Conservation (phyloP, 2,329 filamentous ascomycete genomes). For the Ustulina deusta region DNA sequence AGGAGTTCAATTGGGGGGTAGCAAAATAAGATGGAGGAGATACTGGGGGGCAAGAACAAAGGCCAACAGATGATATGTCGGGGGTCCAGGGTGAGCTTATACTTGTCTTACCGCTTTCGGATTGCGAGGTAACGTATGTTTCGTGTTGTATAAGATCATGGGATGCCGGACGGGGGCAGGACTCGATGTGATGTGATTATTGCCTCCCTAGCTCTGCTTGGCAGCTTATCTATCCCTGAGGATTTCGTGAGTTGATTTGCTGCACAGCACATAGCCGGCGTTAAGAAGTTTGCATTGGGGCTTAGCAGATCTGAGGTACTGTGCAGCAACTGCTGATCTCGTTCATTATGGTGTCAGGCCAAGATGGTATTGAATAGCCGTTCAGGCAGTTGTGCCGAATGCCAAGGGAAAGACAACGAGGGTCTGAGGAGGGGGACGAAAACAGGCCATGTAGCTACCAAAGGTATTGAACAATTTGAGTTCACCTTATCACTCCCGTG, state of each 20-base stretch:
- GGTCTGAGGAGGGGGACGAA: neutral
- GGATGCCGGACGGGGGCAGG: neutral
- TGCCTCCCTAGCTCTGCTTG: conserved; percentile 8
- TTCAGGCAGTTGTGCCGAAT: conserved; percentile 10
- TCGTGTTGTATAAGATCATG: conserved; percentile 25
- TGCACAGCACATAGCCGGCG: neutral
- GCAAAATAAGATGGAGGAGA: neutral
- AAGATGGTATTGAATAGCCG: conserved; percentile 5
- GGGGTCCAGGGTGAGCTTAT: conserved; percentile 16
- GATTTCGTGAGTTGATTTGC: conserved; percentile 6
- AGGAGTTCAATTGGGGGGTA: neutral
- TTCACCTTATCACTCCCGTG: neutral
- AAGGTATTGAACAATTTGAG: neutral
- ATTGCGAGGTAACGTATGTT: neutral
- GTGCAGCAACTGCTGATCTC: neutral
- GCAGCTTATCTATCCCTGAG: neutral
- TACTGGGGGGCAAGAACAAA: neutral
- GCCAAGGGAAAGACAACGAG: conserved; percentile 24
- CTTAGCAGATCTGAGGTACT: neutral
- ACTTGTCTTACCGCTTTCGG: conserved; percentile 15
- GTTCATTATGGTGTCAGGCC: conserved; percentile 1
- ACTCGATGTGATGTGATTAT: conserved; percentile 3
- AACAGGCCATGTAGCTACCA: neutral
- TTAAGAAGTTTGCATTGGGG: neutral
- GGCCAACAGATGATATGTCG: neutral